phyloP scores from a whole-genome alignment of 805 yeast genomes.

The Yarrowia porcina region DNA sequence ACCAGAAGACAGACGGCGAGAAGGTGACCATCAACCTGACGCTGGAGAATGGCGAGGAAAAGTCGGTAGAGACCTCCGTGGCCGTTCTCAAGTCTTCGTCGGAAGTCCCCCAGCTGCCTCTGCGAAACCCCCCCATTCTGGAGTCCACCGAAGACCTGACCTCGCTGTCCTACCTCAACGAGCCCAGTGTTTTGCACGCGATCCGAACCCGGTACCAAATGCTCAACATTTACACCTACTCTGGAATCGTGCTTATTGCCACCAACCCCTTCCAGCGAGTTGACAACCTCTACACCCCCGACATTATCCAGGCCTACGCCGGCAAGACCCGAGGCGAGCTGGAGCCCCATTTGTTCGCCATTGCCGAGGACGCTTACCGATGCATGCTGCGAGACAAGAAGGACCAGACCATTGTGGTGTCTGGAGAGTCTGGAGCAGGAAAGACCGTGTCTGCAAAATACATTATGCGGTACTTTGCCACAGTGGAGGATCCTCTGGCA shows the following conservation, averaged over 20 bases:
- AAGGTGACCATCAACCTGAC: slow-evolving; percentile 51
- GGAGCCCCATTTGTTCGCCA: slow-evolving; percentile 95
- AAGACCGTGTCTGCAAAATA: slow-evolving; percentile 96
- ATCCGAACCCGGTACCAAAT: slow-evolving; percentile 85
- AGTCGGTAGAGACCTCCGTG: slow-evolving; percentile 32
- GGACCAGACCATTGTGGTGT: slow-evolving; percentile 93
- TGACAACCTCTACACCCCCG: slow-evolving; percentile 86
- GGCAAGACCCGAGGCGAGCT: slow-evolving; percentile 90
- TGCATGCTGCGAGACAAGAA: slow-evolving; percentile 82
- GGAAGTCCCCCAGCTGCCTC: slow-evolving; percentile 57
- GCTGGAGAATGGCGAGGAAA: slow-evolving; percentile 48
- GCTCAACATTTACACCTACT: slow-evolving; percentile 87
- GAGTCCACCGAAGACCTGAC: slow-evolving; percentile 96
- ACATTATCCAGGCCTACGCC: slow-evolving; percentile 91
- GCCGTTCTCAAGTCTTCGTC: slow-evolving; percentile 43
- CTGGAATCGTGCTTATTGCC: slow-evolving; percentile 95
- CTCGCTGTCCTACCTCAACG: slow-evolving; percentile 85
- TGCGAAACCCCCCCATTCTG: slow-evolving; percentile 85
- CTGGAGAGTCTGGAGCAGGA: slow-evolving; percentile 99
- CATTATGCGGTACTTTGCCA: slow-evolving; percentile 95
- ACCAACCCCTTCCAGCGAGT: slow-evolving; percentile 92
- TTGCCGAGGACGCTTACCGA: slow-evolving; percentile 95
- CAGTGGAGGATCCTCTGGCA: slow-evolving; percentile 62
- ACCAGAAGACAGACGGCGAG: slow-evolving; percentile 43
- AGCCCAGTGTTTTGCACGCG: slow-evolving; percentile 94